A percentile compares a stretch with the other conserved stretches of the same genome.
Conservation (phyloP, 2,329 filamentous ascomycete genomes). For the Pseudocercospora fijiensis region DNA sequence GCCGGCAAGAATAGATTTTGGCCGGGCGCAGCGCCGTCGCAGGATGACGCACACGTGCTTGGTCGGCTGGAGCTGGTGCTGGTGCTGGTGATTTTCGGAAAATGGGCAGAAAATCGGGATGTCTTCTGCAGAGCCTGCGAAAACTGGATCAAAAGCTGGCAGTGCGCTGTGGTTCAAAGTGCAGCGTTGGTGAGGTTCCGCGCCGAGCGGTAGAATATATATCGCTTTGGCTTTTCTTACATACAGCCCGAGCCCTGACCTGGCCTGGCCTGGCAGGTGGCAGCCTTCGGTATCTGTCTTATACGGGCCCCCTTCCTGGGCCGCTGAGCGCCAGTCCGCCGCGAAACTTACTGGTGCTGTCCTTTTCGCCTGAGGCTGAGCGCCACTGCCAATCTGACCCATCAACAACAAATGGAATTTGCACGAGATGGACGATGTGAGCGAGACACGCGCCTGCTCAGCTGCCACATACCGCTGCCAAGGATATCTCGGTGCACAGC, state of each 20-base stretch:
- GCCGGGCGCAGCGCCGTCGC: neutral
- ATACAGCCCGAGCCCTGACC: too few relatives aligned
- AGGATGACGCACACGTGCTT: conserved; percentile 4
- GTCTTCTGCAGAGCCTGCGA: neutral
- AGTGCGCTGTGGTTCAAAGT: neutral
- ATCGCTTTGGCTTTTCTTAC: neutral
- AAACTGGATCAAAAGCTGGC: conserved; percentile 2
- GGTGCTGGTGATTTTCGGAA: neutral
- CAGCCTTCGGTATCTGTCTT: too few relatives aligned
- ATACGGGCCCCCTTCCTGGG: neutral
- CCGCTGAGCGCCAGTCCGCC: neutral
- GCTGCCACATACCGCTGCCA: too few relatives aligned
- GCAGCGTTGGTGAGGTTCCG: neutral
- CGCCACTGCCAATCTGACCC: neutral
- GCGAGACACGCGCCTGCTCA: too few relatives aligned
- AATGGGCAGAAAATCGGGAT: neutral
- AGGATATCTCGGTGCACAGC: neutral
- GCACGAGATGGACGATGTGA: neutral
- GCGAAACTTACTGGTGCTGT: neutral
- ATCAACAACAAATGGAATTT: too few relatives aligned
- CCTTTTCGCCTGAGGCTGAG: neutral
- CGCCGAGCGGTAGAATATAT: neutral
- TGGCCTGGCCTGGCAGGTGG: too few relatives aligned
- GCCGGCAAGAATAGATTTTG: neutral
- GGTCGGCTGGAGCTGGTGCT: neutral